Evolutionary conservation across 2,329 filamentous ascomycete genomes (phyloP).

Genomic region (Cladobotryum mycophilum): DNA sequence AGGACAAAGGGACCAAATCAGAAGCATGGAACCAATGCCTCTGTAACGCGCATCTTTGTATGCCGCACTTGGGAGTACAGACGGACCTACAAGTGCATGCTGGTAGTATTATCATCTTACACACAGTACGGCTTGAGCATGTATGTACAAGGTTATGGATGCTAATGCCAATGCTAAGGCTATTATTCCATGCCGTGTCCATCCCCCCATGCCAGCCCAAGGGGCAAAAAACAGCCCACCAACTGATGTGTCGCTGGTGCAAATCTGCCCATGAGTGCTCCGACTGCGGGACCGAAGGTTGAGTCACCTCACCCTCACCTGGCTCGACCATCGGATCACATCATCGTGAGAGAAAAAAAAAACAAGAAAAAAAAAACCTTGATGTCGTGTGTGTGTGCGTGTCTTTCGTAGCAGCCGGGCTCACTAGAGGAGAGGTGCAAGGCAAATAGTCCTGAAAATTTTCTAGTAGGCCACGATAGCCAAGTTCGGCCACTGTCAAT

Average conservation of each 20-base stretch:
- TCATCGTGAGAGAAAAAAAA: conserved; percentile 9
- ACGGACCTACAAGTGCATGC: not conserved
- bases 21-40: too few species aligned
- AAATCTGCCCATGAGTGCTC: conserved; percentile 7
- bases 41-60: too few species aligned
- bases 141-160: too few species aligned
- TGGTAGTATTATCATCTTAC: not conserved
- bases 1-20: not conserved
- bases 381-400: too few species aligned
- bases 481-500: not conserved
- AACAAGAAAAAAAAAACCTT: not conserved
- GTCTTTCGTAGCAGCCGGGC: too few species aligned
- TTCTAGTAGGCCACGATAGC: conserved; percentile 2
- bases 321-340: conserved; percentile 4
- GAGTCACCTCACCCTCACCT: conserved; percentile 8
- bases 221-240: conserved; percentile 13
- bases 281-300: not conserved
- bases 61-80: too few species aligned
- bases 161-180: not conserved
- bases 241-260: conserved; percentile 2
- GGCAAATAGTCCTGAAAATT: not conserved
- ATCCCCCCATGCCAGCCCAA: conserved; percentile 4
- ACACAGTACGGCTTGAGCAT: too few species aligned
- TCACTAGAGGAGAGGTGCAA: too few species aligned
- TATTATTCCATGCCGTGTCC: not conserved